A percentile compares a stretch with the other conserved stretches of the same genome.
Conservation (phyloP, 805 yeast species). For the Nakazawaea siamensis region DNA sequence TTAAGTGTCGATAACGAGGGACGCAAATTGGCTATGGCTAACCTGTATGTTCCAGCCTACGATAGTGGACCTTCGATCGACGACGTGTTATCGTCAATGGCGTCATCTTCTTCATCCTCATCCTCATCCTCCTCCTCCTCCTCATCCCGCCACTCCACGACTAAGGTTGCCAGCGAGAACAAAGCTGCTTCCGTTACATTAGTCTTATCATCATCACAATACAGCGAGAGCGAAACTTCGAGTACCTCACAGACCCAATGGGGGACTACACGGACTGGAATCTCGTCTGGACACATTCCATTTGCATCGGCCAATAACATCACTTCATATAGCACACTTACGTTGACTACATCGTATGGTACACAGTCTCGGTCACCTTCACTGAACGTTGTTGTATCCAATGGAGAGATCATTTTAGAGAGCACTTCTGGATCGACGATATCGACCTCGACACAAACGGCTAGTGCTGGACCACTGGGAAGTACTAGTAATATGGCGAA, state of each 20-base stretch:
- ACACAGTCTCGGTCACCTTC: neutral
- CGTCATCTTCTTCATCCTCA: neutral
- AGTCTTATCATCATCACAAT: too few relatives aligned
- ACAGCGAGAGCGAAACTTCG: too few relatives aligned
- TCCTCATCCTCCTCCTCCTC: slow-evolving; percentile 1
- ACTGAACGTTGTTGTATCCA: slow-evolving; percentile 6
- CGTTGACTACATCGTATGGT: slow-evolving; percentile 19
- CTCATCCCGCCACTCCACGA: neutral
- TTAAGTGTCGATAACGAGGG: slow-evolving; percentile 60
- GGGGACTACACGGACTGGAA: slow-evolving; percentile 11
- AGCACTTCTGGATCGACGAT: neutral
- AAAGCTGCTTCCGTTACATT: neutral
- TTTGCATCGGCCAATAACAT: slow-evolving; percentile 19
- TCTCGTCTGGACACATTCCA: slow-evolving; percentile 23
- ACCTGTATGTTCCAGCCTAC: slow-evolving; percentile 19
- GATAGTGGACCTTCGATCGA: slow-evolving; percentile 1
- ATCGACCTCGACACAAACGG: neutral
- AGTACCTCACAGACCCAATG: slow-evolving; percentile 7
- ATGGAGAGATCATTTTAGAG: slow-evolving; percentile 8
- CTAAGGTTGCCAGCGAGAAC: neutral
- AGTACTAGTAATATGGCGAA: neutral
- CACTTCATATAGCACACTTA: slow-evolving; percentile 15
- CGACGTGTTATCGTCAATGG: neutral
- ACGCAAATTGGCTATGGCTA: slow-evolving; percentile 46
- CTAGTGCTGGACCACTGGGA: neutral